Evolutionary conservation across 192 early-diverging fungal genomes (phyloP).

Genomic region (Mortierella alpina): DNA sequence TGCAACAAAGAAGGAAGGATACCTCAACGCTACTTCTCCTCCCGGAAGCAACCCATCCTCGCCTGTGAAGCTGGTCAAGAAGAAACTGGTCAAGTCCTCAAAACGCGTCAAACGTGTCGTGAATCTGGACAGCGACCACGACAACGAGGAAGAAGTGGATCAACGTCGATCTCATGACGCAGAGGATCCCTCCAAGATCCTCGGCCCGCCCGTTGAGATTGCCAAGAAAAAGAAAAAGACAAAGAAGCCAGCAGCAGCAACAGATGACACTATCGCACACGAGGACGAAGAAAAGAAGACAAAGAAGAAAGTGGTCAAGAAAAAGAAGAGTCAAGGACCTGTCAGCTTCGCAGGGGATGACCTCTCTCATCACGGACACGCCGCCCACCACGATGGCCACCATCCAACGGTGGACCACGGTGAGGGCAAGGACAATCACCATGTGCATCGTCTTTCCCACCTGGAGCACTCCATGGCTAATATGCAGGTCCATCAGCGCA

Average conservation of each 20-base stretch:
- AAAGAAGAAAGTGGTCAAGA: constrained; percentile 27
- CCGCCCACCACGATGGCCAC: neutral
- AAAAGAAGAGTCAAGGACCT: constrained; percentile 24
- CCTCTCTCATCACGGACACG: neutral
- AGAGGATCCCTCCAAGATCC: constrained; percentile 2
- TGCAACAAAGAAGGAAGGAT: too few species aligned
- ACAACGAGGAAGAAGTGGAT: constrained; percentile 6
- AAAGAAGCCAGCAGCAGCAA: constrained; percentile 13
- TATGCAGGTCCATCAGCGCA: constrained; percentile 1
- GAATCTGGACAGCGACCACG: constrained; percentile 50
- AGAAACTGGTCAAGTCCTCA: constrained; percentile 37
- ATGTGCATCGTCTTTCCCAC: constrained; percentile 38
- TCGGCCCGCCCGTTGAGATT: constrained; percentile 16
- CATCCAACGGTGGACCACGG: constrained; percentile 11
- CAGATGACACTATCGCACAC: constrained; percentile 1
- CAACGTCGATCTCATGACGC: neutral
- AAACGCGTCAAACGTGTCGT: constrained; percentile 37
- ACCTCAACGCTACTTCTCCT: constrained; percentile 3
- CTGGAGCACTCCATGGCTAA: constrained; percentile 27
- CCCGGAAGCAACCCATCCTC: constrained; percentile 2
- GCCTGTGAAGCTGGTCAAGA: constrained; percentile 29
- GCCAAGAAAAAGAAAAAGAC: constrained; percentile 38
- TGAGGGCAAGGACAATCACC: constrained; percentile 7
- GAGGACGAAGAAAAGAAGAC: constrained; percentile 21
- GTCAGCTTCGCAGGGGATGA: constrained; percentile 22